Evolutionary conservation across 2,329 filamentous ascomycete genomes (phyloP).

Genomic region (Phyllosticta citriasiana): DNA sequence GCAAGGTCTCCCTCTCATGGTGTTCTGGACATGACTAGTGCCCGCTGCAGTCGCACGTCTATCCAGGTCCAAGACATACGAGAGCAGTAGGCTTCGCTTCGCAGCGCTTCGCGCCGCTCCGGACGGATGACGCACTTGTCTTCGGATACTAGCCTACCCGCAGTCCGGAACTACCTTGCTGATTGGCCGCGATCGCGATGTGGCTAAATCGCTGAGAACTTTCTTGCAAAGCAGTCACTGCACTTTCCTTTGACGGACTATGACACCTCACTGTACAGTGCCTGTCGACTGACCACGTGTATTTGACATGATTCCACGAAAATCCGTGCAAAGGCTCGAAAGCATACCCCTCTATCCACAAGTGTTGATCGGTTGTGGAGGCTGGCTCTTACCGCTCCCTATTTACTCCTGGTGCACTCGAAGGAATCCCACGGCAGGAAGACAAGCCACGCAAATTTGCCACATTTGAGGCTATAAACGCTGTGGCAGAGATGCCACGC

Average conservation of each 20-base stretch:
- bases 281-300: too few species aligned
- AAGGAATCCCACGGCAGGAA: background rate
- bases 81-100: background rate
- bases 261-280: background rate
- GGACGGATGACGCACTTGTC: background rate
- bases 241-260: background rate
- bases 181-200: background rate
- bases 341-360: background rate
- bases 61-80: background rate
- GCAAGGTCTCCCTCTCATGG: background rate
- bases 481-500: background rate
- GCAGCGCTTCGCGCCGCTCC: background rate
- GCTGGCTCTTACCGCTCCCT: background rate
- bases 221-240: background rate
- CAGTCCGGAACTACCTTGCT: background rate
- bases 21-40: background rate
- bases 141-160: background rate
- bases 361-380: background rate
- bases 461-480: background rate
- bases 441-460: background rate
- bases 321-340: background rate
- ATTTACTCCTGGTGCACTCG: background rate
- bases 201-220: background rate
- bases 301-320: background rate
- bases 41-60: background rate